Evolutionary conservation across 306 rosid genomes (phyloP), one percentile per base, ranked within the genome.

Genomic region (Corylus avellana): DNA sequence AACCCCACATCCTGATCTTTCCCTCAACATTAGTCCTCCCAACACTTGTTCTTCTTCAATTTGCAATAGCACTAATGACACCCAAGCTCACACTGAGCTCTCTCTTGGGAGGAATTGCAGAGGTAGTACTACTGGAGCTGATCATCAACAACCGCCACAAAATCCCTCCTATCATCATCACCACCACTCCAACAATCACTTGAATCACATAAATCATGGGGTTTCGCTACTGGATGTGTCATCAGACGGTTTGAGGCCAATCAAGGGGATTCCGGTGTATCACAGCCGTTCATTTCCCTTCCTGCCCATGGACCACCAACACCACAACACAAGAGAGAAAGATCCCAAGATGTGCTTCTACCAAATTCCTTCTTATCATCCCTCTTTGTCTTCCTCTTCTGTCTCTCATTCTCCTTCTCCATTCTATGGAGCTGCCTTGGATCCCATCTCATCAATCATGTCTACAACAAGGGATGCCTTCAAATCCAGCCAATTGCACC

Each of bases 181-280:
- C 20, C 58, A 70, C 13, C 51, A 63, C 18, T 50, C 81, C 32
- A 68, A 42, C 44, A 46, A 53, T 77, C 78, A 62, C 49, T 46
- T 81, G 58, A 80, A 74, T 71, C 89, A 80, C 77, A 74, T 78
- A 57, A 82, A 80, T 27, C 72, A 68, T 9, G 97, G 92, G 2
- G 85, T 84, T 78, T 90, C 94, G 0, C 76, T 75, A 47, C 89
- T 92, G 0, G 93, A 92, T 77, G 80, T 79, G 5, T 81, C 91
- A n/a, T 63, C 91, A 0, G 88, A 84, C 47, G 85, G 88, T 4
- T 81, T 91, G 51, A 88, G 86, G 69, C 96, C 98, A 5, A 92
- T 94, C 68, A 94, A 92, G 73, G 98, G 98, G 84, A 89, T 94
- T 68, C 98, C 98, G 0, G 92, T 94, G 27, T 94, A 92, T 75